These are phyloP conservation scores for Saccharomycopsis capsularis DNA, from an alignment of 805 yeast species.

Conservation along the genomic window DNA sequence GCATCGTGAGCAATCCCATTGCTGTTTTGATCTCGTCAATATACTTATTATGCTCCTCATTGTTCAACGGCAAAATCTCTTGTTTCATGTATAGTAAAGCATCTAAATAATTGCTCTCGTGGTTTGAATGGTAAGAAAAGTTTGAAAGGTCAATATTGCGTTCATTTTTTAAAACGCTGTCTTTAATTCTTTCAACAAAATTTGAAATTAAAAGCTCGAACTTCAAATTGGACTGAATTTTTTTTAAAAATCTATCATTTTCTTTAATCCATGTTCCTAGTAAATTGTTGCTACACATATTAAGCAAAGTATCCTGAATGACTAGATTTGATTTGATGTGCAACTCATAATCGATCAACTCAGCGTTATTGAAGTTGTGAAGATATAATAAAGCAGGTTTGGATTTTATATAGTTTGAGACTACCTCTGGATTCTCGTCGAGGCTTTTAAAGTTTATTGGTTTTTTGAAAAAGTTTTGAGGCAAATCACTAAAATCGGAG, in stretches of 20 bases:
- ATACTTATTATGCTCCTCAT: slow-evolving; percentile 15
- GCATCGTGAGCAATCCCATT: slow-evolving; percentile 18
- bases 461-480: slow-evolving; percentile 14
- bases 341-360: slow-evolving; percentile 16
- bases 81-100: slow-evolving; percentile 14
- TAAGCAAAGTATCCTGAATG: slow-evolving; percentile 14
- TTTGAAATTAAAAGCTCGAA: slow-evolving; percentile 13
- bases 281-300: slow-evolving; percentile 5
- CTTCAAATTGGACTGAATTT: slow-evolving; percentile 17
- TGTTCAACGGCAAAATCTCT: slow-evolving; percentile 14
- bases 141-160: background rate
- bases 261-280: slow-evolving; percentile 18
- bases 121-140: background rate
- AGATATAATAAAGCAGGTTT: slow-evolving; percentile 17
- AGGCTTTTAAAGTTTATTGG: slow-evolving; percentile 10
- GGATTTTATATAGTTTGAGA: slow-evolving; percentile 7
- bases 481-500: slow-evolving; percentile 12
- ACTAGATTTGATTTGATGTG: slow-evolving; percentile 14
- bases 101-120: slow-evolving; percentile 10
- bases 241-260: slow-evolving; percentile 21
- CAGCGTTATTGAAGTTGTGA: slow-evolving; percentile 1
- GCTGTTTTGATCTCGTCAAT: slow-evolving; percentile 15
- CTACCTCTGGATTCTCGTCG: slow-evolving; percentile 1
- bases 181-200: slow-evolving; percentile 16
- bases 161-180: slow-evolving; percentile 3